These are phyloP conservation scores for Amanita pallidorosea DNA, from an alignment of 768 basidiomycete species.

Conservation along the genomic window DNA sequence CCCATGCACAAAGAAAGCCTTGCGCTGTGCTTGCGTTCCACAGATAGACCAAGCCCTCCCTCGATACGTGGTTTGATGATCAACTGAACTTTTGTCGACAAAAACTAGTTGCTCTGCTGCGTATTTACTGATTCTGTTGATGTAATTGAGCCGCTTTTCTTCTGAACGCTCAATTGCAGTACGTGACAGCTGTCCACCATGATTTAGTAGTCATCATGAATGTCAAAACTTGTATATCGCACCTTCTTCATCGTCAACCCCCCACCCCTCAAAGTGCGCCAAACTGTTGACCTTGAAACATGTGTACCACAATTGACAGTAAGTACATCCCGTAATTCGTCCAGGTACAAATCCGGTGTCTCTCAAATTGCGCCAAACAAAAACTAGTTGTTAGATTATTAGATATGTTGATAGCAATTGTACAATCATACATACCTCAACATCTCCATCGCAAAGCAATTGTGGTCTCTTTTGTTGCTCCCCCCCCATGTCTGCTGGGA, in stretches of 20 bases:
- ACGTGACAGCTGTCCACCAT: constrained; percentile 2
- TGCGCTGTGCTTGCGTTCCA: too few relatives aligned
- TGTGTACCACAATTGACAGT: constrained; percentile 8
- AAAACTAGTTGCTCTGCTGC: constrained; percentile 11
- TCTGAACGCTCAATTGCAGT: not conserved
- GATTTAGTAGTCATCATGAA: not conserved
- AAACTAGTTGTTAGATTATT: not conserved
- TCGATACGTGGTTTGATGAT: too few relatives aligned
- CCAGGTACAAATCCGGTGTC: not conserved
- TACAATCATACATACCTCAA: constrained; percentile 1
- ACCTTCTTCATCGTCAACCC: not conserved
- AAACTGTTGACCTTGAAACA: constrained; percentile 11
- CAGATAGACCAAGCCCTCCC: too few relatives aligned
- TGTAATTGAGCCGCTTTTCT: not conserved
- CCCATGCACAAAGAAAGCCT: constrained; percentile 8
- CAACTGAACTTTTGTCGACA: too few relatives aligned
- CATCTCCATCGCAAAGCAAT: constrained; percentile 4
- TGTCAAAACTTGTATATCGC: not conserved
- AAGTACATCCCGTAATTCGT: not conserved
- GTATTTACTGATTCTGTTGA: constrained; percentile 1
- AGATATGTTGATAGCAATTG: not conserved
- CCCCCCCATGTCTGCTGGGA: not conserved
- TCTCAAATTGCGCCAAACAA: not conserved
- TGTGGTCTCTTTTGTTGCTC: not conserved
- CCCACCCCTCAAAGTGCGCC: constrained; percentile 8